A percentile compares a stretch with the other conserved stretches of the same genome.
phyloP scores from a whole-genome alignment of 164 flowering plant genomes.

The Chloranthus sessilifolius region DNA sequence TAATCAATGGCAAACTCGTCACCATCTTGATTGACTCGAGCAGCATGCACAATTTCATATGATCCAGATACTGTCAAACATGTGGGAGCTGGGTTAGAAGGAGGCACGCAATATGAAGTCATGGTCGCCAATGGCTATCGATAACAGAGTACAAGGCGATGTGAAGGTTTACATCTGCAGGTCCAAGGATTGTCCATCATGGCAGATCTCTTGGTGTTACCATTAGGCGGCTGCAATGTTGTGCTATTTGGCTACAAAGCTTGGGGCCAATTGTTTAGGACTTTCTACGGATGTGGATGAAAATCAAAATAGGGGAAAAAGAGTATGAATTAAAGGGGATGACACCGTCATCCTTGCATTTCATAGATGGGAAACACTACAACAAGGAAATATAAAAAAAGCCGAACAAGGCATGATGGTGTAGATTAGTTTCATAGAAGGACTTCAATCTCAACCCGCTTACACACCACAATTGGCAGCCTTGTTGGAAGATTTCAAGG shows the following conservation, averaged over 20 bases:
- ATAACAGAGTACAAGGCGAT: background rate
- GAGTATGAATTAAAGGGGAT: background rate
- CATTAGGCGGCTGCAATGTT: background rate
- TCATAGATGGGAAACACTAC: background rate
- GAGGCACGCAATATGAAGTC: background rate
- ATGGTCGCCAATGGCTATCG: background rate
- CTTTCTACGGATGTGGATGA: background rate
- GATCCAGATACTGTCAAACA: background rate
- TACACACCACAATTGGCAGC: background rate
- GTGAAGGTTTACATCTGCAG: background rate
- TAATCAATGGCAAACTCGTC: background rate
- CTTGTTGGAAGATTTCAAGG: background rate
- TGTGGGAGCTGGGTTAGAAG: background rate
- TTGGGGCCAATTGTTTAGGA: conserved; percentile 2
- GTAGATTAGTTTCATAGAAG: no score
- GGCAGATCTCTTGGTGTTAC: background rate
- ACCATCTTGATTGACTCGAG: background rate
- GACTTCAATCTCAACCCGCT: background rate
- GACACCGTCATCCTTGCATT: no score
- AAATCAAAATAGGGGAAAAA: background rate
- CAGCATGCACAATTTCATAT: background rate
- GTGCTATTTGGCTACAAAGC: background rate
- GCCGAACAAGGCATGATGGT: background rate
- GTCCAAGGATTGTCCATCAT: background rate
- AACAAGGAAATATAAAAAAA: background rate